Evolutionary conservation across 139 green algal species (phyloP).

Genomic region (Micractinium conductrix): DNA sequence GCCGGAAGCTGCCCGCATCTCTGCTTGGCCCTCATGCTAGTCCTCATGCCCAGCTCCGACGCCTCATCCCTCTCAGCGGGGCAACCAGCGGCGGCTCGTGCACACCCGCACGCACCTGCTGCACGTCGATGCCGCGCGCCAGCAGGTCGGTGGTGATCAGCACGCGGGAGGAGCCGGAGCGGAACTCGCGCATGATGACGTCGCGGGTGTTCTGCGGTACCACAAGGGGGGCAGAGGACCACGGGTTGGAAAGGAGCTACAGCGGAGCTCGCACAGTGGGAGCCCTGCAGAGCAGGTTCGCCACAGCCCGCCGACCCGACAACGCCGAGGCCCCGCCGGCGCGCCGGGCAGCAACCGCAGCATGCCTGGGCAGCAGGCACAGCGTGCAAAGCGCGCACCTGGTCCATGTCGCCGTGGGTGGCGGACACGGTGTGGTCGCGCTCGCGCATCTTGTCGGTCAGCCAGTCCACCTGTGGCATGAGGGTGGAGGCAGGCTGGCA

Average conservation of each 20-base stretch:
- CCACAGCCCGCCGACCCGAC: too few species aligned
- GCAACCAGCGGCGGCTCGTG: too few species aligned
- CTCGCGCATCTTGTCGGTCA: slow-evolving; percentile 99
- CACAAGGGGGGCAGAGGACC: neutral
- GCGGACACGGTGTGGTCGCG: slow-evolving; percentile 99
- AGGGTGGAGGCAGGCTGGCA: neutral
- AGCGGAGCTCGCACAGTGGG: too few species aligned
- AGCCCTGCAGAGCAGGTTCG: too few species aligned
- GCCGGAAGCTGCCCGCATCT: too few species aligned
- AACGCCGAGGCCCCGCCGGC: too few species aligned
- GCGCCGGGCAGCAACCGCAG: too few species aligned
- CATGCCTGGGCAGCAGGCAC: too few species aligned
- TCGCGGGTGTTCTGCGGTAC: slow-evolving; percentile 96
- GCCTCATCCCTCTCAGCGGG: too few species aligned
- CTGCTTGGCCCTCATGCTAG: too few species aligned
- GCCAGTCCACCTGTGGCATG: slow-evolving; percentile 92
- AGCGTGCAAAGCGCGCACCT: neutral
- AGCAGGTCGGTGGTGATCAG: slow-evolving; percentile 99
- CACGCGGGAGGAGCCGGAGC: slow-evolving; percentile 97
- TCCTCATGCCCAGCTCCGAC: too few species aligned
- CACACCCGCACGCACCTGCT: slow-evolving; percentile 89
- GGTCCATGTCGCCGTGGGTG: slow-evolving; percentile 99
- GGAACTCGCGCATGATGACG: slow-evolving; percentile 99
- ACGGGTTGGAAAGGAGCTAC: too few species aligned
- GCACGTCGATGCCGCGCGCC: slow-evolving; percentile 98